Evolutionary conservation across 768 basidiomycete species (phyloP).

Genomic region (Podaxis sp.): DNA sequence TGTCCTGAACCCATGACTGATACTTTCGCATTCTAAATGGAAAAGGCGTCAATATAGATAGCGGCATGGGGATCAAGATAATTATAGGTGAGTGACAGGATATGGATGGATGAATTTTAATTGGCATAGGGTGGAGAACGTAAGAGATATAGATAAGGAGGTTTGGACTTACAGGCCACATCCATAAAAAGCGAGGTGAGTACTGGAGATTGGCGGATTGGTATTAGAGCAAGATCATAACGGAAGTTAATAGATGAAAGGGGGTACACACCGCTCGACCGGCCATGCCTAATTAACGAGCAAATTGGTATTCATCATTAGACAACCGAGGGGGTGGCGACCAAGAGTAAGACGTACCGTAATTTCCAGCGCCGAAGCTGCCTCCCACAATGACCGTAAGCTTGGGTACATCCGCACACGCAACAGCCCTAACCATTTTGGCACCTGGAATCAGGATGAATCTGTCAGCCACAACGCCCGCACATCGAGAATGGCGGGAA

Average conservation of each 20-base stretch:
- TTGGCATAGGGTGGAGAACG: not conserved
- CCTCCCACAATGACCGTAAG: slow-evolving; percentile 91
- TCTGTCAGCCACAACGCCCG: not conserved
- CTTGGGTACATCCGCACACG: slow-evolving; percentile 93
- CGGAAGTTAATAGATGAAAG: not conserved
- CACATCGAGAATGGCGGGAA: not conserved
- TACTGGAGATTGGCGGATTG: slow-evolving; percentile 48
- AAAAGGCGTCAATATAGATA: not conserved
- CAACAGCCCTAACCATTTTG: slow-evolving; percentile 96
- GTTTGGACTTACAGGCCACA: slow-evolving; percentile 81
- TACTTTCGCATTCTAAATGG: slow-evolving; percentile 77
- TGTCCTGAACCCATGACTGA: slow-evolving; percentile 96
- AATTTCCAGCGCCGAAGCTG: slow-evolving; percentile 94
- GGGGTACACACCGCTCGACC: slow-evolving; percentile 76
- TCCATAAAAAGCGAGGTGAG: slow-evolving; percentile 93
- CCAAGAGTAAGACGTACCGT: slow-evolving; percentile 49
- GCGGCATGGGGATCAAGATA: slow-evolving; percentile 3
- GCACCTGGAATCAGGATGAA: slow-evolving; percentile 45
- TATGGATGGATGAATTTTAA: not conserved
- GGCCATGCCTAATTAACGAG: slow-evolving; percentile 68
- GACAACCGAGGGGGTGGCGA: slow-evolving; percentile 4
- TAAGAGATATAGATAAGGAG: not conserved
- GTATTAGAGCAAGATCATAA: not conserved
- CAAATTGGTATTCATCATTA: not conserved
- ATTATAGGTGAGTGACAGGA: slow-evolving; percentile 3